Base-by-base conservation (phyloP, 306 rosid genomes). In the Castanea mollissima region DNA sequence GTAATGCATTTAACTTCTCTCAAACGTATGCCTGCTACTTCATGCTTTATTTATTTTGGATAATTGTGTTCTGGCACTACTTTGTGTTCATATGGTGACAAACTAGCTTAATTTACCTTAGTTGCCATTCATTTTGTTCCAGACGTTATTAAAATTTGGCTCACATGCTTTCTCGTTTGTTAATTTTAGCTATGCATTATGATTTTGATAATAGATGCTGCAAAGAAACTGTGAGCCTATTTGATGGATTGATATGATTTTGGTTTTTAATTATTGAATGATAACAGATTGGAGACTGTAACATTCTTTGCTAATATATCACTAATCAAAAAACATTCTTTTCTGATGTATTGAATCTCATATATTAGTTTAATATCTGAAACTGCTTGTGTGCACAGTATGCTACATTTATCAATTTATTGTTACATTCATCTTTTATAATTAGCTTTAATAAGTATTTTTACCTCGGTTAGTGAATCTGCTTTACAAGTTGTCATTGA, bases 181-280 rank as follows among this genome's bases (percentile, higher is more conserved):
- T 49, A 11, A 27, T 32, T 72, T 25, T 57, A 69, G 56, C 2
- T 23, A 73, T 82, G 56, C 60, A 80, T 77, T 76, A 74, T 80
- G 59, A 46, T 70, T 46, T 11, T 74, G 49, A 38, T 80, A 59
- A 78, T 31, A 21, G 72, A 72, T 77, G 70, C 67, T 59, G 35
- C 71, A 6, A 18, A 65, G 44, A 65, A 65, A 65, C 18, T 2
- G 9, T 31, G 23, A 55, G 35, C 54, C 71, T 73, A 79, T 84
- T 68, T 72, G 84, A 69, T 78, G 60, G 57, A 71, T 46, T 78
- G 64, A 75, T 65, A 74, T 75, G 81, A 65, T 65, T 29, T 54
- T 70, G 73, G 55, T 73, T 78, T 55, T 76, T 14, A 32, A 72
- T 81, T 70, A 70, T 68, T 76, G 65, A 77, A 76, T 74, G 65